Evolutionary conservation across 2,329 filamentous ascomycete genomes (phyloP).

Genomic region (Sporothrix schenckii): DNA sequence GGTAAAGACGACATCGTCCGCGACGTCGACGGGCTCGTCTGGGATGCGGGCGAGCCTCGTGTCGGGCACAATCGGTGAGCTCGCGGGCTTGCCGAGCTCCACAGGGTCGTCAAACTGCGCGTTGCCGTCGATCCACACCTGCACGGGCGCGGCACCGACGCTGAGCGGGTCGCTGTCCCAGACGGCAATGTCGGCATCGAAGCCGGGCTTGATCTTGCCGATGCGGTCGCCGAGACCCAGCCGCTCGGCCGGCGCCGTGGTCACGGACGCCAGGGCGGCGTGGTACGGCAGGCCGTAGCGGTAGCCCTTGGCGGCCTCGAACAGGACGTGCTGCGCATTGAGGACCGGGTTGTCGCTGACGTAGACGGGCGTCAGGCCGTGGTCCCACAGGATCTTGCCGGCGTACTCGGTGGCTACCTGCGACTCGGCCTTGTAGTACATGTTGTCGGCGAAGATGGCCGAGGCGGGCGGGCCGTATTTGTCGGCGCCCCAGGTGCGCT

Average conservation of each 20-base stretch:
- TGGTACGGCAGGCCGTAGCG: conserved; percentile 65
- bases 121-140: conserved; percentile 66
- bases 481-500: conserved; percentile 55
- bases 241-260: conserved; percentile 60
- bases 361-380: conserved; percentile 66
- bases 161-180: conserved; percentile 67
- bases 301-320: conserved; percentile 64
- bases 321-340: conserved; percentile 70
- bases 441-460: conserved; percentile 63
- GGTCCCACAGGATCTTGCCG: conserved; percentile 66
- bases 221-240: conserved; percentile 61
- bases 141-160: conserved; percentile 60
- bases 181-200: conserved; percentile 63
- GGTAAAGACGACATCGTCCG: conserved; percentile 55
- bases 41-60: conserved; percentile 47
- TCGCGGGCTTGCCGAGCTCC: conserved; percentile 55
- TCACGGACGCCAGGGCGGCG: conserved; percentile 61
- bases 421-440: conserved; percentile 71
- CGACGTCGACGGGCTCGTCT: conserved; percentile 48
- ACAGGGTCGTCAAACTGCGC: conserved; percentile 60
- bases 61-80: conserved; percentile 47
- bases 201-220: conserved; percentile 64
- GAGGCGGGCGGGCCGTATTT: conserved; percentile 36
- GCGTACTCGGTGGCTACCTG: conserved; percentile 67
- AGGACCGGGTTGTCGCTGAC: conserved; percentile 72